Conservation (phyloP, 805 yeast genomes). For the Debaryomyces maramus region DNA sequence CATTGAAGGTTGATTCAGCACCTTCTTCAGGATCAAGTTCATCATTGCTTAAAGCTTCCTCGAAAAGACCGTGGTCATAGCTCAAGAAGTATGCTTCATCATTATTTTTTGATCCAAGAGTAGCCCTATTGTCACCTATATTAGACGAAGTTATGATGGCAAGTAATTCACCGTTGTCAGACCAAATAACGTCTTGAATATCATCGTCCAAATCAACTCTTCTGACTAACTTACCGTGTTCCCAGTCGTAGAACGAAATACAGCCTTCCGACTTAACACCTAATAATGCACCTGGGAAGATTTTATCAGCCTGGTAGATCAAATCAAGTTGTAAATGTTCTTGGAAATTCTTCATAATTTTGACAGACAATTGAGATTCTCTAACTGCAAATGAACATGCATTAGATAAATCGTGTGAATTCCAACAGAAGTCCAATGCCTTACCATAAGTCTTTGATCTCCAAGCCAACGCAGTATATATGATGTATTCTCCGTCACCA, state of each 20-base stretch:
- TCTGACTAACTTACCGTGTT: constrained; percentile 76
- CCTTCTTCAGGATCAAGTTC: constrained; percentile 79
- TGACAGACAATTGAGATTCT: constrained; percentile 63
- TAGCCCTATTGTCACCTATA: constrained; percentile 19
- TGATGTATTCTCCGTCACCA: constrained; percentile 97
- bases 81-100: constrained; percentile 78
- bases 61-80: constrained; percentile 67
- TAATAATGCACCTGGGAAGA: constrained; percentile 85
- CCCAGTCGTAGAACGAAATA: constrained; percentile 93
- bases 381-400: constrained; percentile 72
- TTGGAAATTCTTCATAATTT: constrained; percentile 80
- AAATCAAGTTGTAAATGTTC: constrained; percentile 68
- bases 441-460: constrained; percentile 91
- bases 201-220: constrained; percentile 79
- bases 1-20: constrained; percentile 82
- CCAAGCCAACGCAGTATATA: constrained; percentile 97
- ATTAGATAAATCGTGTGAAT: constrained; percentile 72
- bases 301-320: constrained; percentile 71
- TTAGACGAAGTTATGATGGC: constrained; percentile 54
- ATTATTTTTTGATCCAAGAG: constrained; percentile 19
- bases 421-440: constrained; percentile 93
- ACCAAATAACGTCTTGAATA: constrained; percentile 83
- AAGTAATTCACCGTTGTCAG: constrained; percentile 88
- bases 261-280: constrained; percentile 84
- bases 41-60: constrained; percentile 59